Evolutionary conservation across 192 early-diverging fungal genomes (phyloP).

Genomic region (Rhizophagus clarus): DNA sequence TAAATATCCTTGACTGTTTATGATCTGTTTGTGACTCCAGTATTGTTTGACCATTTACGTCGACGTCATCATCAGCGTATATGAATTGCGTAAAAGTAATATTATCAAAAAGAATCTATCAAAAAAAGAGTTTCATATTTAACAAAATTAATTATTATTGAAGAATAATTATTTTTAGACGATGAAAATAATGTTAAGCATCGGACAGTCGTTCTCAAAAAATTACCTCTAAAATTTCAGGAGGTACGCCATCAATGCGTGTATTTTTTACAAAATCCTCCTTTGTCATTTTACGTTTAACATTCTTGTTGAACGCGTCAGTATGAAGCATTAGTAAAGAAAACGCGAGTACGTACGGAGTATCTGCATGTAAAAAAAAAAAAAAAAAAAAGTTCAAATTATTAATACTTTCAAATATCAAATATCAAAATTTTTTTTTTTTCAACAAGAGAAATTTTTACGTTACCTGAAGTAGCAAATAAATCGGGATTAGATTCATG

Average conservation of each 20-base stretch:
- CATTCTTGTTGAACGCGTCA: constrained; percentile 83
- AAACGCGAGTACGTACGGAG: constrained; percentile 77
- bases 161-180: background rate
- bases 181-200: too few relatives aligned
- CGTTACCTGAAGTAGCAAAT: constrained; percentile 51
- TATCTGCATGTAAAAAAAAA: constrained; percentile 46
- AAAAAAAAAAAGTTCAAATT: background rate
- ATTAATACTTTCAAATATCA: too few relatives aligned
- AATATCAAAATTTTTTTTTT: too few relatives aligned
- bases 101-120: constrained; percentile 61
- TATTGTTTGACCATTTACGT: constrained; percentile 43
- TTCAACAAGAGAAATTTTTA: background rate
- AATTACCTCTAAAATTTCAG: constrained; percentile 71
- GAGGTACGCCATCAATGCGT: constrained; percentile 68
- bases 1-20: constrained; percentile 17
- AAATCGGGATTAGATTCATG: constrained; percentile 68
- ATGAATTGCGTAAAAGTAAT: constrained; percentile 57
- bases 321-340: constrained; percentile 83
- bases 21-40: constrained; percentile 28
- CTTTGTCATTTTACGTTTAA: constrained; percentile 82
- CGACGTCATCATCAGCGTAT: constrained; percentile 54
- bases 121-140: background rate
- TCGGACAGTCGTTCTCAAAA: background rate
- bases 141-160: background rate
- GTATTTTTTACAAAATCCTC: constrained; percentile 74